A percentile compares a stretch with the other conserved stretches of the same genome.
Evolutionary conservation across 768 basidiomycete species (phyloP).

Genomic region (Rickenella mellea): DNA sequence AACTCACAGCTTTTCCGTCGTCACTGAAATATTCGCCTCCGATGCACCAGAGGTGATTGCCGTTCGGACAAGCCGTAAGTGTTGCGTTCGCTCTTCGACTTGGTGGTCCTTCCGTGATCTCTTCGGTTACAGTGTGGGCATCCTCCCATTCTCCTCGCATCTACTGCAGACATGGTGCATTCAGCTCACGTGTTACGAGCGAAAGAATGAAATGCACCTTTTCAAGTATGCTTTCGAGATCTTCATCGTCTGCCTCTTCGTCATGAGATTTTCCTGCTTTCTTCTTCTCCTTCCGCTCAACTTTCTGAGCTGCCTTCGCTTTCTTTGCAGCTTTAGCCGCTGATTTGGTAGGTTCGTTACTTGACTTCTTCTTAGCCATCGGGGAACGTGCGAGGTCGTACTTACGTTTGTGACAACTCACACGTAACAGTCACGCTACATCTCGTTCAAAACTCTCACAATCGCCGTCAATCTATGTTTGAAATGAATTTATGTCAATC

Average conservation of each 20-base stretch:
- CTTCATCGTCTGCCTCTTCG: constrained; percentile 53
- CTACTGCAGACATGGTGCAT: constrained; percentile 37
- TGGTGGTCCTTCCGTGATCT: constrained; percentile 75
- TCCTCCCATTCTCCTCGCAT: constrained; percentile 79
- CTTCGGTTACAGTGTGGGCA: constrained; percentile 76
- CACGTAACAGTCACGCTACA: too few species aligned
- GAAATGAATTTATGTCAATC: too few species aligned
- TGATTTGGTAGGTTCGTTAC: constrained; percentile 22
- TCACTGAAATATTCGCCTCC: constrained; percentile 86
- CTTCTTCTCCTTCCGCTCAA: constrained; percentile 58
- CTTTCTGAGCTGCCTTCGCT: constrained; percentile 55
- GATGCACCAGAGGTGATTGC: constrained; percentile 75
- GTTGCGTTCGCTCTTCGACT: constrained; percentile 79
- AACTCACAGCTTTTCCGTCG: constrained; percentile 65
- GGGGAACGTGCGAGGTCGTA: background rate
- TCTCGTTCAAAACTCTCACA: too few species aligned
- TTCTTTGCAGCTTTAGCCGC: constrained; percentile 57
- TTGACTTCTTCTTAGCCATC: constrained; percentile 50
- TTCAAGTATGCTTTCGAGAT: constrained; percentile 79
- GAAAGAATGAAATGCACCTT: constrained; percentile 34
- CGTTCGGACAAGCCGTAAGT: constrained; percentile 68
- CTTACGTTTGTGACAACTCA: too few species aligned
- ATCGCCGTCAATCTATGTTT: too few species aligned
- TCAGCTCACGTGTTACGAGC: background rate
- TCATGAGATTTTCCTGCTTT: constrained; percentile 40